Evolutionary conservation across 805 yeast genomes (phyloP), one percentile per base, ranked within the genome.

Genomic region (Cyberlindnera lachancei): DNA sequence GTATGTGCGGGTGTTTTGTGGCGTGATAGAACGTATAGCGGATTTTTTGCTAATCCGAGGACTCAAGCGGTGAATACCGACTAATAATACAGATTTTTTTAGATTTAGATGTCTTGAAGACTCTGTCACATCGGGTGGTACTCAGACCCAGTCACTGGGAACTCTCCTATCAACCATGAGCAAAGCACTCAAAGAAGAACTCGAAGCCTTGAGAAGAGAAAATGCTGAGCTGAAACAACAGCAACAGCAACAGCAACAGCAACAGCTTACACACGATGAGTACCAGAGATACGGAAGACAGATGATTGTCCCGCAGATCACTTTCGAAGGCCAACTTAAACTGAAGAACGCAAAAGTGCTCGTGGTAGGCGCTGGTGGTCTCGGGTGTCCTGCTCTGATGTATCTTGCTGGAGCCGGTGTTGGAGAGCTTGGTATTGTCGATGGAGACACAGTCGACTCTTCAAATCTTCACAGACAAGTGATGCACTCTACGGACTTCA

Each of bases 351-450:
- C 90, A 3, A 70, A 63, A 31, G 71, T 88, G 0, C 56, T 90
- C 17, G 88, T 92, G 0, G 68, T 92, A 7, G 98, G 99, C 2
- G 96, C 96, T 1, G 99, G 98, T 9, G 99, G 99, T 0, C 64
- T 92, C 6, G 97, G 98, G 0, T 80, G 94, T 44, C 96, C 98
- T 0, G 94, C 94, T 0, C 55, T 90, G 30, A 65, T 83, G 26
- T 92, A 92, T 50, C 58, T 92, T 3, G 77, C 79, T 0, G 96
- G 94, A 0, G 81, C 95, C 0, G 98, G 99, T 5, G 61, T 90
- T 4, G 97, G 95, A 1, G 55, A 59, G 3, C 64, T 92, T 15
- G 96, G 96, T 4, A 81, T 92, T 12, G 79, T 87, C 2, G 99
- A 92, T 57, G 73, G 76, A 47, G 99, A 92, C 55, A 52, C 55